Percentiles rank a stretch among this genome's conserved stretches.
Conservation (phyloP, 345 rosid genomes). For the Corchorus capsularis region DNA sequence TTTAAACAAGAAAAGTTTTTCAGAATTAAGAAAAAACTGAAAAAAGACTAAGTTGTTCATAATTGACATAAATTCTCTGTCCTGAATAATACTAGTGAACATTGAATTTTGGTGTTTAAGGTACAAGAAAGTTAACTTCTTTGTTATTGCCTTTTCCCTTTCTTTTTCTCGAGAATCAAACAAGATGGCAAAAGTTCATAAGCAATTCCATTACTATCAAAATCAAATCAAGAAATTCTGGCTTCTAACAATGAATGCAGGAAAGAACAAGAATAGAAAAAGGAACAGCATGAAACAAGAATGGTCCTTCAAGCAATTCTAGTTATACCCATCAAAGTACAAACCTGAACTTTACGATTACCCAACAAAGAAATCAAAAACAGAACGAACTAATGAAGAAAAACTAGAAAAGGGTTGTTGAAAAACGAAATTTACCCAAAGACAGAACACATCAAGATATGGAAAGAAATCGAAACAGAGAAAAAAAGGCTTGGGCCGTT, state of each 20-base stretch:
- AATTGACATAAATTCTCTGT: background rate
- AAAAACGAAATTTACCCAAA: background rate
- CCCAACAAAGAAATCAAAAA: background rate
- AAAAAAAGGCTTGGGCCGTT: background rate
- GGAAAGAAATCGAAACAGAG: background rate
- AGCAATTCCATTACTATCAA: background rate
- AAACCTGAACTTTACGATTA: background rate
- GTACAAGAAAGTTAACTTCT: background rate
- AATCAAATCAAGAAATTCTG: background rate
- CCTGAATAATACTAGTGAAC: background rate
- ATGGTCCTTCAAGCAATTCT: background rate
- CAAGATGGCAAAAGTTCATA: background rate
- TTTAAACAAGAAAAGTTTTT: background rate
- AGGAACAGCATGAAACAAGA: background rate
- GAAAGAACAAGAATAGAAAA: background rate
- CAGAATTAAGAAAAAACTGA: background rate
- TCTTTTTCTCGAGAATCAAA: background rate
- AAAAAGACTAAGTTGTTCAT: background rate
- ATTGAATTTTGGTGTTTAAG: background rate
- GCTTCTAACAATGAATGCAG: background rate
- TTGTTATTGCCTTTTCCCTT: background rate
- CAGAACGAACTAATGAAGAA: background rate
- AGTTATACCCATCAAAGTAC: background rate
- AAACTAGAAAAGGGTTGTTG: slow-evolving; percentile 4
- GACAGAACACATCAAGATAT: background rate